phyloP scores from a whole-genome alignment of 148 eudicot species.

The Heliamphora exappendiculata region DNA sequence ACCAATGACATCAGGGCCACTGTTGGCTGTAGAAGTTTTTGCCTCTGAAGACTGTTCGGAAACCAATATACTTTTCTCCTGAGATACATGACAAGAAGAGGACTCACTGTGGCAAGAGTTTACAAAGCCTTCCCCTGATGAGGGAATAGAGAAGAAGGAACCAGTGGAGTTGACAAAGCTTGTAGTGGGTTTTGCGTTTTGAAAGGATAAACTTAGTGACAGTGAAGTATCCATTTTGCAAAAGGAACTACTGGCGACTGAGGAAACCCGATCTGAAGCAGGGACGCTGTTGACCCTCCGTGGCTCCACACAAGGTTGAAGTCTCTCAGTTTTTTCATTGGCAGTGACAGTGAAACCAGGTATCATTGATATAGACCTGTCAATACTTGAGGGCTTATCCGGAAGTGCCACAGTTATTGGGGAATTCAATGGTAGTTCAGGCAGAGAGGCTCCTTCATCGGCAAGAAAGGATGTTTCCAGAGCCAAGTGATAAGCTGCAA shows the following conservation, averaged over 20 bases:
- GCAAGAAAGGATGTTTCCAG: conserved; percentile 98
- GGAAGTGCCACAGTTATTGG: conserved; percentile 80
- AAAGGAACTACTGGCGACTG: conserved; percentile 18
- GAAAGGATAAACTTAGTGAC: conserved; percentile 27
- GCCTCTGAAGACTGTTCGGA: conserved; percentile 19
- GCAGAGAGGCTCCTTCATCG: conserved; percentile 93
- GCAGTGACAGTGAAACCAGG: conserved; percentile 47
- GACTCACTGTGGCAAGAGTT: conserved; percentile 17
- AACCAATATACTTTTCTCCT: conserved; percentile 16
- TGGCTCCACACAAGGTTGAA: conserved; percentile 33
- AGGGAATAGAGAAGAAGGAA: conserved; percentile 13
- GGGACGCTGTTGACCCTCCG: conserved; percentile 29
- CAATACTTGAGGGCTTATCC: conserved; percentile 51
- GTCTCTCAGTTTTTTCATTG: conserved; percentile 33
- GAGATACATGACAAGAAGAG: conserved; percentile 20
- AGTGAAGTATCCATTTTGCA: conserved; percentile 24
- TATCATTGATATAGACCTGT: conserved; percentile 68
- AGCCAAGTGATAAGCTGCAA: conserved; percentile 97
- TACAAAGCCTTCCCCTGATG: conserved; percentile 18
- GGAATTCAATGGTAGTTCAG: conserved; percentile 61
- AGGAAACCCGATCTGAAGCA: conserved; percentile 18
- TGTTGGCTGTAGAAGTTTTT: conserved; percentile 22
- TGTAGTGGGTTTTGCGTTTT: conserved; percentile 3
- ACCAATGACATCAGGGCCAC: conserved; percentile 9
- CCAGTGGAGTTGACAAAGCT: conserved; percentile 12